Conservation (phyloP, 331 rosid genomes). For the Rhamnella rubrinervis region DNA sequence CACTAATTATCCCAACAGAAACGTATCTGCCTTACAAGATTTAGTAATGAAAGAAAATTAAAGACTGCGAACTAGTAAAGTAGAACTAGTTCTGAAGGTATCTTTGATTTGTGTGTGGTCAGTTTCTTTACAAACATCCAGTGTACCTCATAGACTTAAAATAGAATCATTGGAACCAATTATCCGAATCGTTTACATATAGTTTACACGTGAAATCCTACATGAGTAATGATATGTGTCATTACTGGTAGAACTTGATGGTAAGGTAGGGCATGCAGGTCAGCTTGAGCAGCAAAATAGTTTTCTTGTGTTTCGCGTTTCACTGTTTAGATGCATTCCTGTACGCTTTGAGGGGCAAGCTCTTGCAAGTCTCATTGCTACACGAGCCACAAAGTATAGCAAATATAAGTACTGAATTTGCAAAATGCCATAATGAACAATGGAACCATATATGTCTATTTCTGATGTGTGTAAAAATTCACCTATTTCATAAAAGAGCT, state of each 20-base stretch:
- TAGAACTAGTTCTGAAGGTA: too few species aligned
- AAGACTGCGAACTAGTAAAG: too few species aligned
- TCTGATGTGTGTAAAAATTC: not conserved
- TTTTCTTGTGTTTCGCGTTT: constrained; percentile 38
- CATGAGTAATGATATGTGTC: not conserved
- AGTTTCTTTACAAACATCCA: constrained; percentile 24
- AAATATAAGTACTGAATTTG: not conserved
- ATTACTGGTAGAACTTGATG: constrained; percentile 1
- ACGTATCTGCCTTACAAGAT: too few species aligned
- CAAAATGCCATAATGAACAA: not conserved
- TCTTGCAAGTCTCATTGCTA: constrained; percentile 72
- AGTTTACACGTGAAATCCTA: constrained; percentile 17
- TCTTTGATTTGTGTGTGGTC: constrained; percentile 18
- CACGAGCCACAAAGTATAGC: constrained; percentile 16
- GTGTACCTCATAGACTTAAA: not conserved
- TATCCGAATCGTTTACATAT: constrained; percentile 8
- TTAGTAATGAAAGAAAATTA: too few species aligned
- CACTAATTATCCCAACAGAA: too few species aligned
- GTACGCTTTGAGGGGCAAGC: constrained; percentile 46
- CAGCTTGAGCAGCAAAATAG: constrained; percentile 60
- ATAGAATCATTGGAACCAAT: constrained; percentile 9
- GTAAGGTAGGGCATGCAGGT: constrained; percentile 3
- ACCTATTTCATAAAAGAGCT: constrained; percentile 86
- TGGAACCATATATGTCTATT: not conserved
- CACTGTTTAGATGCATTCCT: constrained; percentile 46